Base-by-base conservation (phyloP, 2,329 filamentous ascomycete genomes). In the Sporothrix brunneoviolacea region DNA sequence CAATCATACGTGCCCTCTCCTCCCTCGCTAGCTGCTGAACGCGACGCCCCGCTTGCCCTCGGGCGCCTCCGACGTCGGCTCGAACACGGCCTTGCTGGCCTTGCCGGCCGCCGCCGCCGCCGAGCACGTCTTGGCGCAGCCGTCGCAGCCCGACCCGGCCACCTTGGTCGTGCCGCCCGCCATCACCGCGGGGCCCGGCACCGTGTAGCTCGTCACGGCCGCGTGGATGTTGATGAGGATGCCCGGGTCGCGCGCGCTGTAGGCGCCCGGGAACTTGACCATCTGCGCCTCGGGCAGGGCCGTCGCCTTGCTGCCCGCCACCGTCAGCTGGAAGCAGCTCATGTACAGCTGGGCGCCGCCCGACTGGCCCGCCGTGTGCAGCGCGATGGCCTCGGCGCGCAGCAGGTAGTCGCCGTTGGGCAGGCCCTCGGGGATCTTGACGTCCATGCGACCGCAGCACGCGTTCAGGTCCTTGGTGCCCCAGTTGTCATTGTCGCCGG, bases 211-310 rank as follows among this genome's bases (percentile, higher is more conserved):
- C 18, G 55, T 57, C 48, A 74, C 54, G 38, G 66, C 61, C 8
- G 64, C 59, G 60, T 75, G 71, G 54, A 76, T 75, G 60, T 74
- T 73, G 57, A 75, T 62, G 27, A 68, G 62, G 51, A 76, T 72
- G 10, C 73, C 73, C 0, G 72, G 69, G 55, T 76, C 70, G 15
- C 54, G 62, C 5, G 66, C 60, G 54, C 64, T 64, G 59, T 74
- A 72, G 1, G 71, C 72, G 1, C 70, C 68, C 1, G 73, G 73
- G 55, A 75, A 65, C 35, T 45, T 57, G 35, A 70, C 63, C 3
- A 32, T 48, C 0, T 33, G 27, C 19, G 27, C 15, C 12, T 38
- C 39, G 9, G 33, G 16, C 24, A 32, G 21, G 4, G 39, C 35
- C 3, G 62, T 65, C 1, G 61, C 45, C 2, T 65, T 65, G 21